Percentiles rank a stretch among this genome's conserved stretches.
These are phyloP conservation scores for Pulveroboletus sp. DNA, from an alignment of 768 basidiomycete species.

Conservation along the genomic window DNA sequence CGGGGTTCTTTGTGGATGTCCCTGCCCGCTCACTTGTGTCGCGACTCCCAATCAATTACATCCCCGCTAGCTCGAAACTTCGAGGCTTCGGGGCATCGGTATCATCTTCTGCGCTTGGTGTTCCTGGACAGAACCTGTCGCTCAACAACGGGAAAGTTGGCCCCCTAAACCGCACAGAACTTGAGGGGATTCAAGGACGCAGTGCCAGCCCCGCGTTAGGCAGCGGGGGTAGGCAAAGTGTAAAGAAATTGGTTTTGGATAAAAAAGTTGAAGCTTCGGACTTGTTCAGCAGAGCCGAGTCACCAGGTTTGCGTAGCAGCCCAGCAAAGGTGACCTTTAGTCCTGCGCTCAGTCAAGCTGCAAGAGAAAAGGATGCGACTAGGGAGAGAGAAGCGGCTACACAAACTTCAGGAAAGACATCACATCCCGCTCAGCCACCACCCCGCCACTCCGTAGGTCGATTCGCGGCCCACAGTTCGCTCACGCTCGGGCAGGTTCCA, in stretches of 20 bases:
- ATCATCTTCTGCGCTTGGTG: conserved; percentile 34
- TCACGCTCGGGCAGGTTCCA: conserved; percentile 26
- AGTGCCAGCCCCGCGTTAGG: conserved; percentile 65
- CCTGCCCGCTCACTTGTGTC: conserved; percentile 72
- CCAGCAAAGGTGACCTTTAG: conserved; percentile 63
- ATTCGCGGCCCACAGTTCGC: conserved; percentile 37
- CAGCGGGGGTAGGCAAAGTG: conserved; percentile 71
- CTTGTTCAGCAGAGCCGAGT: conserved; percentile 53
- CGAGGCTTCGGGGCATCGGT: conserved; percentile 61
- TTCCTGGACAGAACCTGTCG: conserved; percentile 35
- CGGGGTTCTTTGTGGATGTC: conserved; percentile 72
- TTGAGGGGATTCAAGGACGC: conserved; percentile 59
- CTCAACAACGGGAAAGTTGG: conserved; percentile 56
- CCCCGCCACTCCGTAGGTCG: conserved; percentile 40
- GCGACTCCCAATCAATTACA: conserved; percentile 62
- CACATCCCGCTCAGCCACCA: conserved; percentile 34
- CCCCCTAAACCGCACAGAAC: conserved; percentile 52
- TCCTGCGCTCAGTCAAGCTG: conserved; percentile 70
- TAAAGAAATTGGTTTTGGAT: conserved; percentile 90
- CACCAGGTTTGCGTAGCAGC: conserved; percentile 29
- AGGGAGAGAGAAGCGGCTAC: conserved; percentile 32
- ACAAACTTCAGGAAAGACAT: conserved; percentile 13
- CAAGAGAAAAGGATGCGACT: conserved; percentile 68
- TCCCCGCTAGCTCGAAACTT: conserved; percentile 59
- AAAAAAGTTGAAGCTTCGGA: conserved; percentile 78